Conservation (phyloP, 208 protist genomes). For the Tritrichomonas foetus region DNA sequence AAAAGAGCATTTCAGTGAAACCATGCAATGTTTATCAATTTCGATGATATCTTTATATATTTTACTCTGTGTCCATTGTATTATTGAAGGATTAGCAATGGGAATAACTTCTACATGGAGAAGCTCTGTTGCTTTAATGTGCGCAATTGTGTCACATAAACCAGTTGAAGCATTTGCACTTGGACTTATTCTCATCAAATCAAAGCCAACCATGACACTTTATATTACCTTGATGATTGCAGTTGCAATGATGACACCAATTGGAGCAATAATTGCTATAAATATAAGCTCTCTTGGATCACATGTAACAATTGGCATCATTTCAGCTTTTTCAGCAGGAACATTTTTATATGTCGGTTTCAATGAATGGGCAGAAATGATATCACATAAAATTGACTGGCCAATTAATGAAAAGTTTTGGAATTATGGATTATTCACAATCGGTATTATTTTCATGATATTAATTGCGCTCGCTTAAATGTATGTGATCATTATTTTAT, state of each 20-base stretch:
- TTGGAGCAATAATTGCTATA: background rate
- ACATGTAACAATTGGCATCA: background rate
- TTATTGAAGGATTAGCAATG: background rate
- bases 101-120: background rate
- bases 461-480: background rate
- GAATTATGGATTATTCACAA: background rate
- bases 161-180: background rate
- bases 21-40: background rate
- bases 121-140: background rate
- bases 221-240: background rate
- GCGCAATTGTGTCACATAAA: background rate
- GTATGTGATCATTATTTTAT: background rate
- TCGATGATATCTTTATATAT: background rate
- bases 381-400: background rate
- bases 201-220: background rate
- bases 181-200: background rate
- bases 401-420: background rate
- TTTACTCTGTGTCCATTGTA: background rate
- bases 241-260: background rate
- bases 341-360: slow-evolving; percentile 1
- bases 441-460: background rate
- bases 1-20: background rate
- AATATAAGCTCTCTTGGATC: background rate
- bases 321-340: background rate
- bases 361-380: background rate